A percentile compares a stretch with the other conserved stretches of the same genome.
Evolutionary conservation across 495 filamentous ascomycete species (phyloP).

Genomic region (Aspergillus steynii): DNA sequence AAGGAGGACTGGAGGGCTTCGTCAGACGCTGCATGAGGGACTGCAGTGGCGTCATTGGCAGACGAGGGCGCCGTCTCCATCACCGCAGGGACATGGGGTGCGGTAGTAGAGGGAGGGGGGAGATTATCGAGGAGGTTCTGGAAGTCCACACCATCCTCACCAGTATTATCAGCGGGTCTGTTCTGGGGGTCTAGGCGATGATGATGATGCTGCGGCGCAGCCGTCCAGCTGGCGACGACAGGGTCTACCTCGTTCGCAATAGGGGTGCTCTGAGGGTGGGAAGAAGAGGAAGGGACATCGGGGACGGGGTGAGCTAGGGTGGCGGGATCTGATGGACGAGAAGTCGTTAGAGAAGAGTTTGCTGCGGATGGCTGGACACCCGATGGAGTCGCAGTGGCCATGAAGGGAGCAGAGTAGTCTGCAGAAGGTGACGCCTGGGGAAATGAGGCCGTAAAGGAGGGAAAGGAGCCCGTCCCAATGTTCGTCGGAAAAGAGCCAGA

Average conservation of each 20-base stretch:
- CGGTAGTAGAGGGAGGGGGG: slow-evolving; percentile 38
- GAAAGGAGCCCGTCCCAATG: slow-evolving; percentile 22
- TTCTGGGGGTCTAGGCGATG: slow-evolving; percentile 32
- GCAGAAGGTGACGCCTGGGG: slow-evolving; percentile 10
- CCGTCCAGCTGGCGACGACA: slow-evolving; percentile 22
- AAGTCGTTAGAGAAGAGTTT: slow-evolving; percentile 32
- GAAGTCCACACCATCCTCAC: slow-evolving; percentile 48
- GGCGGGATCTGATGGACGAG: slow-evolving; percentile 30
- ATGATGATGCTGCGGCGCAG: slow-evolving; percentile 25
- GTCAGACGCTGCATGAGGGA: slow-evolving; percentile 38
- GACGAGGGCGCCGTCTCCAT: slow-evolving; percentile 27
- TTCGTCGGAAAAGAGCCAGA: slow-evolving; percentile 18
- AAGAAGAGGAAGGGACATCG: slow-evolving; percentile 39
- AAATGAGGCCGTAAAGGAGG: slow-evolving; percentile 25
- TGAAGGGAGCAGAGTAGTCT: slow-evolving; percentile 10
- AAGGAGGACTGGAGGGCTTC: slow-evolving; percentile 38
- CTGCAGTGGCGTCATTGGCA: slow-evolving; percentile 18
- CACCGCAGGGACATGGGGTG: slow-evolving; percentile 33
- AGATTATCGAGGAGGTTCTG: slow-evolving; percentile 56
- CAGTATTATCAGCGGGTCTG: slow-evolving; percentile 18
- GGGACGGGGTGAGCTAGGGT: slow-evolving; percentile 38
- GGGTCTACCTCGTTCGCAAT: slow-evolving; percentile 37
- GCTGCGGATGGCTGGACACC: slow-evolving; percentile 13
- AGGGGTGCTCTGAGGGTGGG: slow-evolving; percentile 43
- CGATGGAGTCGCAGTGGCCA: slow-evolving; percentile 19